Conservation (phyloP, 352 stramenopile genomes). For the Thalassiosira gravida region DNA sequence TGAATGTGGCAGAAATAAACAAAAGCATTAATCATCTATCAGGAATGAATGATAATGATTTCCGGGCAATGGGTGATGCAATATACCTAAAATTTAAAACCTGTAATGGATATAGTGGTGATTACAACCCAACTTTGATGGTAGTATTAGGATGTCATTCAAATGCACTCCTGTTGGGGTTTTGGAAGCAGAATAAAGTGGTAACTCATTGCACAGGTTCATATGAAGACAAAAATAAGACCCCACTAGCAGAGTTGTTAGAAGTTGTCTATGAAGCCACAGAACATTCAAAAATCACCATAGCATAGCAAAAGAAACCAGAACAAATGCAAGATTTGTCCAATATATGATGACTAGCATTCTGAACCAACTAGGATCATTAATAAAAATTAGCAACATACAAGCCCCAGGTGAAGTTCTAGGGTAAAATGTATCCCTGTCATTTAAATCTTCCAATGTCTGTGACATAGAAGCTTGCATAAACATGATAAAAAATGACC, state of each 20-base stretch:
- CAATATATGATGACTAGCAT: slow-evolving; percentile 37
- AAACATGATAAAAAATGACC: slow-evolving; percentile 26
- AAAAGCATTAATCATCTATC: too few species aligned
- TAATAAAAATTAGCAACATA: slow-evolving; percentile 41
- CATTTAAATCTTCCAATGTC: slow-evolving; percentile 9
- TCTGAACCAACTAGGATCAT: slow-evolving; percentile 33
- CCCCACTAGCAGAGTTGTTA: slow-evolving; percentile 22
- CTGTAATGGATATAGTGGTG: slow-evolving; percentile 36
- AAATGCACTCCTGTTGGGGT: slow-evolving; percentile 34
- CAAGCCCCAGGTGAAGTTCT: slow-evolving; percentile 31
- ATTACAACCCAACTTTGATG: slow-evolving; percentile 36
- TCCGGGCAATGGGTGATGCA: too few species aligned
- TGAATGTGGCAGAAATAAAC: too few species aligned
- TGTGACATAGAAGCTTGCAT: slow-evolving; percentile 22
- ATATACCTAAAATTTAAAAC: slow-evolving; percentile 15
- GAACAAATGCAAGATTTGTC: slow-evolving; percentile 21
- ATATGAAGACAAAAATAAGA: slow-evolving; percentile 39
- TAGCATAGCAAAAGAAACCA: slow-evolving; percentile 28
- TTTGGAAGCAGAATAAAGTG: slow-evolving; percentile 39
- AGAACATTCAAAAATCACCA: slow-evolving; percentile 30
- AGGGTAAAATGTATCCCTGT: slow-evolving; percentile 5
- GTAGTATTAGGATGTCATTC: slow-evolving; percentile 25
- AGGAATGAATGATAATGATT: too few species aligned
- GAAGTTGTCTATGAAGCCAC: slow-evolving; percentile 30
- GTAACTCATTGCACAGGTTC: slow-evolving; percentile 32